Conservation (phyloP, 208 protist genomes). For the Naegleria fowleri region DNA sequence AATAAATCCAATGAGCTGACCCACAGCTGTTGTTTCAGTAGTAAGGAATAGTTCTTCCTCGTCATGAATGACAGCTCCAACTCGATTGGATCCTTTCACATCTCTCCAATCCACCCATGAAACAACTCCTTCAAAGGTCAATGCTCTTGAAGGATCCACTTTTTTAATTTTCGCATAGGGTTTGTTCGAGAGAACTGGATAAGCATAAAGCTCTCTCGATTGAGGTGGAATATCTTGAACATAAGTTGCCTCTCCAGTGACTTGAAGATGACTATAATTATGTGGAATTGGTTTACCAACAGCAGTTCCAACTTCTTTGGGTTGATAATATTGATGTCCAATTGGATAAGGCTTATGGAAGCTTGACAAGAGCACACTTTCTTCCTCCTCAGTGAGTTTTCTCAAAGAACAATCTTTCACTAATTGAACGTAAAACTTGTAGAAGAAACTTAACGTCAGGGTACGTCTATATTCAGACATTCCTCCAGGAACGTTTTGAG, state of each 20-base stretch:
- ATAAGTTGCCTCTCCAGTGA: constrained; percentile 70
- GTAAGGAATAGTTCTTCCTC: constrained; percentile 65
- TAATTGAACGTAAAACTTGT: constrained; percentile 79
- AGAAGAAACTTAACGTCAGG: constrained; percentile 63
- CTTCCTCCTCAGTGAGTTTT: neutral
- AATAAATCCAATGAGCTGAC: constrained; percentile 60
- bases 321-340: neutral
- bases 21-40: constrained; percentile 19
- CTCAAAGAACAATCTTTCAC: no score
- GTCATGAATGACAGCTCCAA: constrained; percentile 53
- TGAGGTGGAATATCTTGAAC: constrained; percentile 48
- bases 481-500: neutral
- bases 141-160: constrained; percentile 48
- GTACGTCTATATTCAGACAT: constrained; percentile 57
- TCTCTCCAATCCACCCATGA: constrained; percentile 44
- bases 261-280: constrained; percentile 51
- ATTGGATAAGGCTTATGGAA: neutral
- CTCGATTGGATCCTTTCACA: constrained; percentile 46
- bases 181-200: constrained; percentile 39
- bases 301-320: neutral
- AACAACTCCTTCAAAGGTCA: constrained; percentile 43
- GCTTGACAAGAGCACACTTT: neutral
- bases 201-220: constrained; percentile 39
- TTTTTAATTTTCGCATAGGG: constrained; percentile 46
- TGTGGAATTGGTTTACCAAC: constrained; percentile 35